Evolutionary conservation across 352 stramenopile species (phyloP).

Genomic region (Peronospora farinosa): DNA sequence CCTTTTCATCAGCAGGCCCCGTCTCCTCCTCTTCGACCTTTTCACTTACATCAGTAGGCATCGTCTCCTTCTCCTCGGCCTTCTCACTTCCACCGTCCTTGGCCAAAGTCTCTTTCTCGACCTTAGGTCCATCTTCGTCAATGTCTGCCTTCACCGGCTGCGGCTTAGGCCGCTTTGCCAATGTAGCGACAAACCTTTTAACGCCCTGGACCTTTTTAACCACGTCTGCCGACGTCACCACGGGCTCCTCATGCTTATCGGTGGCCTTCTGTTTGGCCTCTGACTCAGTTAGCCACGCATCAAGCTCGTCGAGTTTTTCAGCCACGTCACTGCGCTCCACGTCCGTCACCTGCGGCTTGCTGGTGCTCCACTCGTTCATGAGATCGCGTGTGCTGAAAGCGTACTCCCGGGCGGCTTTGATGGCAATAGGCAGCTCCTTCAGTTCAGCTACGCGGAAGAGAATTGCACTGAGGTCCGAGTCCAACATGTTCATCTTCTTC

Average conservation of each 20-base stretch:
- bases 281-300: conserved; percentile 78
- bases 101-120: conserved; percentile 24
- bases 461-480: conserved; percentile 80
- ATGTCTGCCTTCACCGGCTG: conserved; percentile 38
- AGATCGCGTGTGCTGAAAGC: conserved; percentile 54
- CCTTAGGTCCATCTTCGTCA: conserved; percentile 32
- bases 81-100: conserved; percentile 27
- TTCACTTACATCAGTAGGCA: conserved; percentile 21
- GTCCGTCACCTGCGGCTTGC: conserved; percentile 85
- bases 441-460: conserved; percentile 86
- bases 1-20: conserved; percentile 30
- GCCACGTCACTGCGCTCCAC: conserved; percentile 83
- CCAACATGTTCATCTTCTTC: conserved; percentile 74
- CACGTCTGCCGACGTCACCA: conserved; percentile 85
- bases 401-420: conserved; percentile 64
- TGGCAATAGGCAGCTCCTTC: conserved; percentile 74
- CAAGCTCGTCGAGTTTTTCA: conserved; percentile 80
- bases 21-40: conserved; percentile 24
- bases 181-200: conserved; percentile 70
- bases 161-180: conserved; percentile 80
- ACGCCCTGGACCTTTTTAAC: conserved; percentile 78
- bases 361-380: conserved; percentile 55
- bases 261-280: conserved; percentile 55
- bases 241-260: conserved; percentile 66
- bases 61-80: conserved; percentile 21